Percentiles rank a stretch among this genome's conserved stretches.
Conservation (phyloP, 2,329 filamentous ascomycete species). For the Fusarium oligoseptatum region DNA sequence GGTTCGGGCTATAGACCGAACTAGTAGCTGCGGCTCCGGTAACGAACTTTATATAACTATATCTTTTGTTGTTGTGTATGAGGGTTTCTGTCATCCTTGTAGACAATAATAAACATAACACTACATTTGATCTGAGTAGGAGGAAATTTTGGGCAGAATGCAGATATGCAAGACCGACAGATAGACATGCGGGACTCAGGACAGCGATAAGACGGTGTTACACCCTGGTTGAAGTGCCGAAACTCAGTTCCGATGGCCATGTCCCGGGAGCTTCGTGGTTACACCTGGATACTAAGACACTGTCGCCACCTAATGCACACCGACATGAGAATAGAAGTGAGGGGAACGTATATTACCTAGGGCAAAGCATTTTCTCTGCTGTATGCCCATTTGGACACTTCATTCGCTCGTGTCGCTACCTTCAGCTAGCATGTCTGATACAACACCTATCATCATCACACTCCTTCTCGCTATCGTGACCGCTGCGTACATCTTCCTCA, state of each 20-base stretch:
- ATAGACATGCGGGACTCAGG: neutral
- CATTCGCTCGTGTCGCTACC: neutral
- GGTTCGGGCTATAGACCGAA: neutral
- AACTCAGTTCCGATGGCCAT: neutral
- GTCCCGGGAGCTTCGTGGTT: neutral
- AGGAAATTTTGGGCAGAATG: neutral
- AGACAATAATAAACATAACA: neutral
- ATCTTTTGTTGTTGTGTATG: too few species aligned
- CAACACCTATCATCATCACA: neutral
- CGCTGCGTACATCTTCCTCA: neutral
- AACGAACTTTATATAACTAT: neutral
- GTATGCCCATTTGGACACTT: too few species aligned
- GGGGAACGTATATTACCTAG: neutral
- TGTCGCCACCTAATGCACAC: neutral
- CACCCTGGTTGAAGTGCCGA: neutral
- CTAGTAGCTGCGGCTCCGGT: neutral
- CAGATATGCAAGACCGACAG: neutral
- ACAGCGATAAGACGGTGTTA: neutral
- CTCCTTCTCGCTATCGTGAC: neutral
- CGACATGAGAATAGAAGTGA: neutral
- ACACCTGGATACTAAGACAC: neutral
- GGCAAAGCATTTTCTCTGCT: neutral
- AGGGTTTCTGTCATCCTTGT: too few species aligned
- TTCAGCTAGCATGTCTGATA: neutral
- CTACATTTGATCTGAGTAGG: too few species aligned